Conservation (phyloP, 2,329 filamentous ascomycete species). For the Clarireedia homoeocarpa region DNA sequence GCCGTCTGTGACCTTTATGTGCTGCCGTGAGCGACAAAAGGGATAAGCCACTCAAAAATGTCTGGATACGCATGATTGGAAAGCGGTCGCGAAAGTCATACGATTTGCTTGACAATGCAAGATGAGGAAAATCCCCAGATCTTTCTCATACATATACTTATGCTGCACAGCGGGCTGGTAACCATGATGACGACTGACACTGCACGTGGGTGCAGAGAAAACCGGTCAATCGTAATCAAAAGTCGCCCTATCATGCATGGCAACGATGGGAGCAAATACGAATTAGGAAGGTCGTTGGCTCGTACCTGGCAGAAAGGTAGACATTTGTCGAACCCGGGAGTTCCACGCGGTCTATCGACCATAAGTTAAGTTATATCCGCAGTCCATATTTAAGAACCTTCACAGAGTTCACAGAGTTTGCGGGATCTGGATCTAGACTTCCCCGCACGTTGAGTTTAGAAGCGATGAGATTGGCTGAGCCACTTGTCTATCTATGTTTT, state of each 20-base stretch:
- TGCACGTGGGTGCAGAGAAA: not conserved
- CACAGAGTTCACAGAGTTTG: no score
- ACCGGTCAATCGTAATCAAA: not conserved
- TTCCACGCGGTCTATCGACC: no score
- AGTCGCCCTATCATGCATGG: not conserved
- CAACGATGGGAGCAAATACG: not conserved
- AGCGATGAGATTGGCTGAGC: no score
- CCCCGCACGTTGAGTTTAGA: no score
- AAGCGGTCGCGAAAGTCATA: not conserved
- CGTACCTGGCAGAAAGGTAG: not conserved
- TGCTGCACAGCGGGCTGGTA: not conserved
- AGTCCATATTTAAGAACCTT: no score
- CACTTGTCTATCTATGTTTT: no score
- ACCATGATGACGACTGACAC: not conserved
- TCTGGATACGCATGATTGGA: not conserved
- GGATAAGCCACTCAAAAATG: not conserved
- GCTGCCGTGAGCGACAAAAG: conserved; percentile 4
- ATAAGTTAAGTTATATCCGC: no score
- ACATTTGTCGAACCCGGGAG: no score
- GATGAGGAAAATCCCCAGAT: not conserved
- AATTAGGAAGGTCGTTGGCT: conserved; percentile 1
- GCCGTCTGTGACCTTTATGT: conserved; percentile 5
- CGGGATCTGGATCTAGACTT: no score
- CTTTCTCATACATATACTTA: not conserved
- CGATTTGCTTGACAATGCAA: not conserved